Percentiles rank a stretch among this genome's conserved stretches.
phyloP scores from a whole-genome alignment of 805 yeast species.

The Candida piceae region DNA sequence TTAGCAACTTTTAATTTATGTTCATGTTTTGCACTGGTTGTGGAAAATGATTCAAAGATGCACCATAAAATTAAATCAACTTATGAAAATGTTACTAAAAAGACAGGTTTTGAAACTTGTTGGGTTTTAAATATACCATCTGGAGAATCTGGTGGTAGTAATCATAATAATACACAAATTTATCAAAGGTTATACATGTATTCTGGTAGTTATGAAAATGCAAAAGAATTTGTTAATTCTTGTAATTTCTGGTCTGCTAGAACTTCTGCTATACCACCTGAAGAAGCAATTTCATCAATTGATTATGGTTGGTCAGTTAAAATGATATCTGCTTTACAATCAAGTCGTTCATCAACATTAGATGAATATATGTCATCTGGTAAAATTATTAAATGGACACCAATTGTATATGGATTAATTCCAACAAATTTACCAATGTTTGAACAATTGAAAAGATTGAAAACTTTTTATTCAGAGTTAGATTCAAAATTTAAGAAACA shows the following conservation, averaged over 20 bases:
- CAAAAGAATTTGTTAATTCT: constrained; percentile 64
- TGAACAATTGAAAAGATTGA: constrained; percentile 37
- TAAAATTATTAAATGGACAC: constrained; percentile 40
- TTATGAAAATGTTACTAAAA: constrained; percentile 22
- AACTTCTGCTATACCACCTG: constrained; percentile 73
- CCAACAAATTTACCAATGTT: constrained; percentile 26
- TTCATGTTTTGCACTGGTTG: constrained; percentile 45
- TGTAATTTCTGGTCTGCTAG: constrained; percentile 91
- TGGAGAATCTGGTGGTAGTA: constrained; percentile 19
- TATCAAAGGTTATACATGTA: constrained; percentile 49
- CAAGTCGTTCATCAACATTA: constrained; percentile 2
- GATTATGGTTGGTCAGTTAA: constrained; percentile 77
- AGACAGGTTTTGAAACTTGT: constrained; percentile 33
- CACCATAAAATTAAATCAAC: constrained; percentile 11
- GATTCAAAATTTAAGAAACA: constrained; percentile 39
- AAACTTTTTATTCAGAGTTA: constrained; percentile 35
- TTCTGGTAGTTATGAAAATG: constrained; percentile 62
- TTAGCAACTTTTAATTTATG: constrained; percentile 49
- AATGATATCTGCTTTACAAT: constrained; percentile 12
- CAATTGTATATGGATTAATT: constrained; percentile 22
- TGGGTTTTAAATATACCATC: constrained; percentile 59
- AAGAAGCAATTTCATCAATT: constrained; percentile 65
- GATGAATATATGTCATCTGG: constrained; percentile 26
- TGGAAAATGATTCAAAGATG: constrained; percentile 29
- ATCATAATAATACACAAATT: constrained; percentile 16